phyloP scores from a whole-genome alignment of 805 yeast genomes.

The Ogataea ganodermae region DNA sequence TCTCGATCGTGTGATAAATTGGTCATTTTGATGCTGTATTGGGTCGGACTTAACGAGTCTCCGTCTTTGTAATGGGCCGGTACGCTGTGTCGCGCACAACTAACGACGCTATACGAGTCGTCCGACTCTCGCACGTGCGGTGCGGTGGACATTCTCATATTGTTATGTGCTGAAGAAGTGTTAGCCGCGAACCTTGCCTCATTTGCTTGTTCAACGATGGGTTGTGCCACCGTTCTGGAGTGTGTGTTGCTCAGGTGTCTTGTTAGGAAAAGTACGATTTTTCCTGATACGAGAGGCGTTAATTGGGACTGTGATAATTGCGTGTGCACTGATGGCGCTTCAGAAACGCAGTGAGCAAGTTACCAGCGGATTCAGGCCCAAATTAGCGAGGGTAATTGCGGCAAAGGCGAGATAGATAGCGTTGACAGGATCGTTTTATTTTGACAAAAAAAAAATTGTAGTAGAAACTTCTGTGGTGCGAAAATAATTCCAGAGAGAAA shows the following conservation, averaged over 20 bases:
- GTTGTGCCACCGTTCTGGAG: background rate
- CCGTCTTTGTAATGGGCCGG: background rate
- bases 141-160: background rate
- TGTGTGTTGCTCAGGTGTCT: background rate
- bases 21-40: background rate
- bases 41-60: background rate
- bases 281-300: background rate
- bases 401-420: background rate
- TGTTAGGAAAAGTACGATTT: background rate
- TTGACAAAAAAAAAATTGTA: background rate
- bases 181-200: background rate
- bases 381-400: background rate
- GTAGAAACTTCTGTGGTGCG: background rate
- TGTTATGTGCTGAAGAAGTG: background rate
- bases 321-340: slow-evolving; percentile 1
- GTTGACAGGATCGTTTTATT: background rate
- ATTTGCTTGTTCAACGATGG: background rate
- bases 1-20: background rate
- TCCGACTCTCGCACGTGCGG: background rate
- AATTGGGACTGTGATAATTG: no score
- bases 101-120: slow-evolving; percentile 2
- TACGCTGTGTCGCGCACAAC: slow-evolving; percentile 3
- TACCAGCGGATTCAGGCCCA: background rate
- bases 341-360: background rate
- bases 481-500: background rate